Evolutionary conservation across 2,329 filamentous ascomycete species (phyloP), one percentile per base, ranked within the genome.

Genomic region (Bipolaris oryzae): DNA sequence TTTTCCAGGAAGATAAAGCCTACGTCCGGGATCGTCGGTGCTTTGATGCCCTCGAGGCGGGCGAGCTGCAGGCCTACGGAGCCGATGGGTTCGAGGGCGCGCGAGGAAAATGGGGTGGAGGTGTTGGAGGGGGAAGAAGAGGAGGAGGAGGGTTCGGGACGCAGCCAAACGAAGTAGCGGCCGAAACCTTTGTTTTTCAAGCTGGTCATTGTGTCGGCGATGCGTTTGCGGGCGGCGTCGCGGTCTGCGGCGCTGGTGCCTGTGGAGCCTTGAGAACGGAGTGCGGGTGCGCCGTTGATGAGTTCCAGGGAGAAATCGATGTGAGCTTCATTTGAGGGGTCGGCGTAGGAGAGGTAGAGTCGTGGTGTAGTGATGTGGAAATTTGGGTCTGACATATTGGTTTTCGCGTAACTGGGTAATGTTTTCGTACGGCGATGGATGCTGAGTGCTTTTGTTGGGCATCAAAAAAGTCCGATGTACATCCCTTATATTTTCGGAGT

Each of bases 311-410:
- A 28, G 23, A 64, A 70, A 23, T 57, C 53, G 53, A 61, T 59
- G 21, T 67, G 65, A 1, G 47, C 21, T 13, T 64, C 55, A 11
- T 62, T 57, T 16, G 51, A 44, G 5, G 68, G 60, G 15, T 64
- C 25, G 51, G 61, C 47, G 48, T 67, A 58, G 3, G 62, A 64
- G 7, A 70, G 38, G 39, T 64, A 55, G 13, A 70, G 58, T 1
- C 68, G 68, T 0, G 86, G 86, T 0, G 80, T 85, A 0, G 87
- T 89, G 71, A 65, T 75, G 2, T 90, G 85, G 82, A 90, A 90
- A 74, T 87, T 80, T 78, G 35, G 43, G 31, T 25, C 23, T 39
- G 53, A 39, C 57, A 57, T 57, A 2, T 23, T 35, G 34, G 5
- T 15, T n/a, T 34, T 1, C 15, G 31, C 2, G 18, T 11, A 11